These are phyloP conservation scores for Mollisiaceae sp. DNA, from an alignment of 2,329 filamentous ascomycete genomes.

Conservation along the genomic window DNA sequence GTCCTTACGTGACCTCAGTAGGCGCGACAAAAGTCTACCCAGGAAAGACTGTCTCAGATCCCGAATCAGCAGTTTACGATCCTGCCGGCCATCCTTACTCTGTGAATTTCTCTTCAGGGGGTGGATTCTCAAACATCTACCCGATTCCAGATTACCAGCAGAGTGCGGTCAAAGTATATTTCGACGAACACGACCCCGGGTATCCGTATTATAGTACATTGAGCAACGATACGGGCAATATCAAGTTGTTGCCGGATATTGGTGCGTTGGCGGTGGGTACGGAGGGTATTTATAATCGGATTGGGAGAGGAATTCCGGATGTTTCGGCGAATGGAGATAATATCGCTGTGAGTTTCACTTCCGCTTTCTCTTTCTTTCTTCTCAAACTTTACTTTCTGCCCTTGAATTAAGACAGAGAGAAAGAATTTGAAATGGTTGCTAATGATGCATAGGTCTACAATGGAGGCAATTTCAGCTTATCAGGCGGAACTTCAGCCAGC, in stretches of 20 bases:
- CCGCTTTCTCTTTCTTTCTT: not conserved
- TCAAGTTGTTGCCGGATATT: slow-evolving; percentile 26
- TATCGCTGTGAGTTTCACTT: slow-evolving; percentile 34
- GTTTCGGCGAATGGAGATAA: slow-evolving; percentile 42
- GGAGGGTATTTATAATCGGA: slow-evolving; percentile 29
- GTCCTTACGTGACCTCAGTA: slow-evolving; percentile 50
- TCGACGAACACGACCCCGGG: slow-evolving; percentile 39
- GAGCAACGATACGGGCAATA: slow-evolving; percentile 25
- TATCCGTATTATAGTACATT: slow-evolving; percentile 32
- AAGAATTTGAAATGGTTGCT: too few species aligned
- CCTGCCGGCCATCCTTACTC: slow-evolving; percentile 25
- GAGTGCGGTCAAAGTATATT: slow-evolving; percentile 48
- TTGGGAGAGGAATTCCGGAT: slow-evolving; percentile 49
- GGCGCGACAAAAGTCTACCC: slow-evolving; percentile 42
- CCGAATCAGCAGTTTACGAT: slow-evolving; percentile 36
- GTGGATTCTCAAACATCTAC: slow-evolving; percentile 55
- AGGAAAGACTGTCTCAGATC: slow-evolving; percentile 45
- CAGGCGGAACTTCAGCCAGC: slow-evolving; percentile 56
- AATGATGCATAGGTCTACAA: slow-evolving; percentile 18
- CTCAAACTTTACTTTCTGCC: not conserved
- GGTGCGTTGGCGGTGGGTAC: slow-evolving; percentile 24
- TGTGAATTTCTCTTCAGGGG: slow-evolving; percentile 46
- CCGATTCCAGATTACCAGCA: slow-evolving; percentile 50
- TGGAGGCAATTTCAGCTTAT: slow-evolving; percentile 28
- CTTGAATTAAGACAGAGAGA: too few species aligned